phyloP scores from a whole-genome alignment of 495 filamentous ascomycete species.

The Cladorrhinum samala region DNA sequence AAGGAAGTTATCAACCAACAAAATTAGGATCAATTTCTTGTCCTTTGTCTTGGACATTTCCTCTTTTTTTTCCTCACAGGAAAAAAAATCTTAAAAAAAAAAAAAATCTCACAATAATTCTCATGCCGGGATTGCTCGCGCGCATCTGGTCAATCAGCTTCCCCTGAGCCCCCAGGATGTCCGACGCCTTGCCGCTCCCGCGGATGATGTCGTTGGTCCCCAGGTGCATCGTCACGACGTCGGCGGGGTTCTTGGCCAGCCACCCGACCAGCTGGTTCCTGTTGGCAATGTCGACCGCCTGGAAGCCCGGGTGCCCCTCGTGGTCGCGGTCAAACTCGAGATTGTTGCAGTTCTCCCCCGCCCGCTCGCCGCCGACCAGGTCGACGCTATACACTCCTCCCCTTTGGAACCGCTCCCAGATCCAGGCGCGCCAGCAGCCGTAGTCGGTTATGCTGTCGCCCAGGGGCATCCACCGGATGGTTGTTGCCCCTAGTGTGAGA shows the following conservation, averaged over 20 bases:
- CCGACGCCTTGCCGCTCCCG: constrained; percentile 33
- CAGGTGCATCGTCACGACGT: constrained; percentile 48
- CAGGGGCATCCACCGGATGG: constrained; percentile 42
- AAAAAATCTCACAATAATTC: constrained; percentile 40
- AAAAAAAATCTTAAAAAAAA: background rate
- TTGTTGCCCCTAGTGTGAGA: background rate
- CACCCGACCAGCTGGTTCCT: constrained; percentile 43
- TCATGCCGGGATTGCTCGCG: constrained; percentile 40
- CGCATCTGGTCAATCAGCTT: constrained; percentile 43
- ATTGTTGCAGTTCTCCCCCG: constrained; percentile 35
- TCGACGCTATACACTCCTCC: constrained; percentile 38
- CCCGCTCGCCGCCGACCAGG: constrained; percentile 39
- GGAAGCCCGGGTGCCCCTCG: constrained; percentile 50
- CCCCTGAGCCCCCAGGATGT: constrained; percentile 43
- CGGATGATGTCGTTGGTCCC: constrained; percentile 49
- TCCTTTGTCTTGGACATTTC: background rate
- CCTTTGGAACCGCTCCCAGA: constrained; percentile 41
- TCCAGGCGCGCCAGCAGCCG: constrained; percentile 42
- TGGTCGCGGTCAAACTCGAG: constrained; percentile 42
- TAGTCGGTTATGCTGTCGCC: constrained; percentile 49
- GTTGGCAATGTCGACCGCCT: constrained; percentile 45
- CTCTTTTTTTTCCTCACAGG: background rate
- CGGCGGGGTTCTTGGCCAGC: constrained; percentile 41
- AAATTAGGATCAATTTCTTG: background rate
- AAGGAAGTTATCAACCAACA: background rate